Base-by-base conservation (phyloP, 305 asterid species). In the Solanum hybrid region DNA sequence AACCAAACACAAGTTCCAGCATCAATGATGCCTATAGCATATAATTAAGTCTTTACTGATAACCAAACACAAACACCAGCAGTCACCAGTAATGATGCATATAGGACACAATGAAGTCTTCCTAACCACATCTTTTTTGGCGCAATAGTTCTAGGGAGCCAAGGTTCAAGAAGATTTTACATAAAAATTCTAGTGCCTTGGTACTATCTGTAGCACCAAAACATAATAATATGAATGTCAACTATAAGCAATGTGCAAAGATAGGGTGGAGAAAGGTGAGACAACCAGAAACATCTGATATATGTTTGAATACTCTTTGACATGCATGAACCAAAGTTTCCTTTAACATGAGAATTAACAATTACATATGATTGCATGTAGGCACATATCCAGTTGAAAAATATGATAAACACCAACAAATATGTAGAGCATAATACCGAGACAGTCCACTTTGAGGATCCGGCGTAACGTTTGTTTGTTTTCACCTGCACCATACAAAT, bases 361-460 rank as follows among this genome's bases (percentile, higher is more conserved):
- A 29, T 26, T 83, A 17, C 29, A 51, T 29, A 84, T 29, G 88
- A 29, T 84, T 84, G 88, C 75, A 51, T 1, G 75, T 0, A 84
- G 38, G 39, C 29, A 83, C 70, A 29, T 84, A 84, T 51, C 41
- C 75, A 45, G 75, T 34, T 17, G 29, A 45, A 83, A 41, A 45
- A 9, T 45, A 83, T 17, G 29, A 84, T 70, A 83, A 51, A 10
- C 75, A 31, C 2, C 75, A 51, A 84, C 31, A 84, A 51, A 20
- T 31, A 51, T 51, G 41, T 20, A 32, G 22, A 57, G 33, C 76
- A 51, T 57, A 37, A 93, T 91, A 97, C 99, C 99, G 94, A 95
- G 87, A 98, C 99, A 11, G 99, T 98, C 99, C 99, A 98, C 3
- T 95, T 98, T 88, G 98, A 77, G 83, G 96, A 94, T 81, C 99